Percentiles rank a stretch among this genome's conserved stretches.
Evolutionary conservation across 805 yeast genomes (phyloP).

Genomic region (Soucietia sequanensis): DNA sequence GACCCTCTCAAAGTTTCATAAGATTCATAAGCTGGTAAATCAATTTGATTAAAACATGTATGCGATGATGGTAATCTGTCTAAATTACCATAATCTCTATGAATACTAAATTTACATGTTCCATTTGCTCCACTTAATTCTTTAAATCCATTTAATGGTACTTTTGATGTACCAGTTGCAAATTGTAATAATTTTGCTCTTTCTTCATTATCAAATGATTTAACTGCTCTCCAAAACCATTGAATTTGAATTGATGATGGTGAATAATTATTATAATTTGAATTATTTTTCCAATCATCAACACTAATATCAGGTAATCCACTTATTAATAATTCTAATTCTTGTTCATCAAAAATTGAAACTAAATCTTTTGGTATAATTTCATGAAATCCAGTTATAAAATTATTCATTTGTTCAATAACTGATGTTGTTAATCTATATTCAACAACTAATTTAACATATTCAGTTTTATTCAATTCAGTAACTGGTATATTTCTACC

Average conservation of each 20-base stretch:
- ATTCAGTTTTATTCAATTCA: slow-evolving; percentile 86
- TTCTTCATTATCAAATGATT: slow-evolving; percentile 91
- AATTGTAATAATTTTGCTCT: slow-evolving; percentile 91
- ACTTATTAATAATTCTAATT: slow-evolving; percentile 84
- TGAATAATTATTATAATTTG: slow-evolving; percentile 77
- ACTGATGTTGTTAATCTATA: slow-evolving; percentile 82
- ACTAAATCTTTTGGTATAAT: slow-evolving; percentile 82
- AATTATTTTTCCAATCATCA: slow-evolving; percentile 90
- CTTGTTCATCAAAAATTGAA: slow-evolving; percentile 91
- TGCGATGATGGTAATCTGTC: slow-evolving; percentile 94
- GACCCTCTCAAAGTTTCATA: slow-evolving; percentile 84
- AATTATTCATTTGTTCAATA: slow-evolving; percentile 81
- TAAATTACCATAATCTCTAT: slow-evolving; percentile 79
- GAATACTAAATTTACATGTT: slow-evolving; percentile 80
- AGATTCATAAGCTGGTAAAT: slow-evolving; percentile 87
- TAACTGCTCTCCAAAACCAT: slow-evolving; percentile 98
- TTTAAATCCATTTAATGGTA: slow-evolving; percentile 91
- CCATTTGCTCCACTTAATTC: slow-evolving; percentile 88
- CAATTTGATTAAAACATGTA: slow-evolving; percentile 95
- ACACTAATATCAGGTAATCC: slow-evolving; percentile 97
- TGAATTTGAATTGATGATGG: slow-evolving; percentile 82
- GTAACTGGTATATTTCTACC: slow-evolving; percentile 87
- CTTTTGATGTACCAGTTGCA: slow-evolving; percentile 96
- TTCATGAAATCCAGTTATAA: slow-evolving; percentile 85
- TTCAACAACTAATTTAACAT: slow-evolving; percentile 82